Percentiles rank a stretch among this genome's conserved stretches.
These are phyloP conservation scores for Cutaneotrichosporon cyanovorans DNA, from an alignment of 1,284 basidiomycete genomes.

Conservation along the genomic window DNA sequence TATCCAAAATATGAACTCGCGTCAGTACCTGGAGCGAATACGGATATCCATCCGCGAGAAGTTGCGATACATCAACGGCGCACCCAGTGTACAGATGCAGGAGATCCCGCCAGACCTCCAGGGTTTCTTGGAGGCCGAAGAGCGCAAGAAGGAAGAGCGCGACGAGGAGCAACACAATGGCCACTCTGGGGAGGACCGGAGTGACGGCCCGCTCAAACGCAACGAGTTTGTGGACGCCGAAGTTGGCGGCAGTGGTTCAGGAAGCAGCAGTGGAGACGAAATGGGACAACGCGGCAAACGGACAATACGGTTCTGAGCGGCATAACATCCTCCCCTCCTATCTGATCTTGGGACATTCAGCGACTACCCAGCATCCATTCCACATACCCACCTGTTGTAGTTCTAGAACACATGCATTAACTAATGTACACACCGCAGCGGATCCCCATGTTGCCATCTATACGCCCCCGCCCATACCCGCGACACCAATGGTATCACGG, in stretches of 20 bases:
- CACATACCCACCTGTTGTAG: conserved; percentile 1
- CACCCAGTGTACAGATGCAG: conserved; percentile 92
- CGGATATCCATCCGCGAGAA: conserved; percentile 80
- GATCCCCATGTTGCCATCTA: not conserved
- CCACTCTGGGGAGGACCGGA: conserved; percentile 10
- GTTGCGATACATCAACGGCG: conserved; percentile 85
- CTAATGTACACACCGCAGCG: not conserved
- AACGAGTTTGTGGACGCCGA: conserved; percentile 20
- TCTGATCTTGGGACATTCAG: not conserved
- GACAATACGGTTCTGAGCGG: conserved; percentile 15
- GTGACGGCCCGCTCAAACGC: conserved; percentile 13
- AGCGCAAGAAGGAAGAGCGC: conserved; percentile 61
- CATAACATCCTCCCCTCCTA: not conserved
- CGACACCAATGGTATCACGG: conserved; percentile 42
- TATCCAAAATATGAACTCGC: conserved; percentile 87
- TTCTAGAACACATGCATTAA: not conserved
- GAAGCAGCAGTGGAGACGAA: conserved; percentile 2
- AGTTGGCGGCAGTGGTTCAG: conserved; percentile 10
- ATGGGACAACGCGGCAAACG: conserved; percentile 10
- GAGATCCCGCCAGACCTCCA: conserved; percentile 90
- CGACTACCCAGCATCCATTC: conserved; percentile 6
- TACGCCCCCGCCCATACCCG: conserved; percentile 16
- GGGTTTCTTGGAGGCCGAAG: conserved; percentile 70
- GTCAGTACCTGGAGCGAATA: conserved; percentile 74
- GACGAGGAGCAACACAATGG: conserved; percentile 53